Conservation (phyloP, 306 rosid genomes). For the Cucumis hystrix region DNA sequence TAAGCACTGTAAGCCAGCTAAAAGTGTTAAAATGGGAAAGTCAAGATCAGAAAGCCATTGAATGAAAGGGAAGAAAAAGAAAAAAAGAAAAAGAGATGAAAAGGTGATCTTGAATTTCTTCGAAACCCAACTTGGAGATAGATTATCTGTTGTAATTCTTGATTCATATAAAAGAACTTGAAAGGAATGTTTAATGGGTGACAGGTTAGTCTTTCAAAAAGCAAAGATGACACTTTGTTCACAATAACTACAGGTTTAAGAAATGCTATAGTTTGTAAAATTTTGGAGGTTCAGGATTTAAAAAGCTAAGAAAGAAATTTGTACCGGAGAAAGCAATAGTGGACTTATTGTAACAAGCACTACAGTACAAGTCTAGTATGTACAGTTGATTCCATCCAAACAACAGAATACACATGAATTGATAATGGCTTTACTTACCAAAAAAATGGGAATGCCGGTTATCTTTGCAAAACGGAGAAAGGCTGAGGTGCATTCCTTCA, state of each 20-base stretch:
- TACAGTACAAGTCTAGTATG: neutral
- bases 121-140: neutral
- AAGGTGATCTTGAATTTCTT: neutral
- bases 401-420: neutral
- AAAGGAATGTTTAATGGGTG: neutral
- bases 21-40: no score
- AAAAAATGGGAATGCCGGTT: conserved; percentile 56
- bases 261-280: neutral
- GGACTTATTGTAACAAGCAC: neutral
- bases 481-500: conserved; percentile 83
- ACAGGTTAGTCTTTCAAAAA: neutral
- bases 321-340: neutral
- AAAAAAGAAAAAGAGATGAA: no score
- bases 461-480: conserved; percentile 77
- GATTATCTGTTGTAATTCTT: neutral
- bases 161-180: neutral
- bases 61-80: neutral
- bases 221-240: neutral
- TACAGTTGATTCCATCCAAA: neutral
- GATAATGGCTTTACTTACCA: conserved; percentile 37
- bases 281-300: neutral
- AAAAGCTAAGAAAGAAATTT: neutral
- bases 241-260: neutral
- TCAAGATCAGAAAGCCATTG: neutral
- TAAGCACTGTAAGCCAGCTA: no score